Evolutionary conservation across 306 rosid genomes (phyloP).

Genomic region (Mucuna pruriens): DNA sequence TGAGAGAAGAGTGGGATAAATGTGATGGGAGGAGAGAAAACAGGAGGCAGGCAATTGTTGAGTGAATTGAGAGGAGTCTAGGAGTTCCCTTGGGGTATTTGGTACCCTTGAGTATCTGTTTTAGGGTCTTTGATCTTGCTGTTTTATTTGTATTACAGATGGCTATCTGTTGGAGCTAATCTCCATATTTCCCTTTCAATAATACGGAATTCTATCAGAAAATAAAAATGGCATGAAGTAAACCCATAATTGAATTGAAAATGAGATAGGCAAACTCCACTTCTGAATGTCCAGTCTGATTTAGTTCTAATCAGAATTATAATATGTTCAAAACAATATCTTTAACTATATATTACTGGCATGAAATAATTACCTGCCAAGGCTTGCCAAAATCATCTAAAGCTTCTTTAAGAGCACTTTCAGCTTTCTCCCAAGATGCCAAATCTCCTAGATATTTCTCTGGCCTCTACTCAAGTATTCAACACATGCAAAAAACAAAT

Average conservation of each 20-base stretch:
- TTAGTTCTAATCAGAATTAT: background rate
- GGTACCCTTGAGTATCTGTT: background rate
- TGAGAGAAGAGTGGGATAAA: background rate
- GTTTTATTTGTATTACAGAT: background rate
- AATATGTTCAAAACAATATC: constrained; percentile 14
- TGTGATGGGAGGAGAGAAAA: background rate
- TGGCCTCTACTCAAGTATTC: constrained; percentile 67
- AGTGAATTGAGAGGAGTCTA: background rate
- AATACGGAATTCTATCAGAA: background rate
- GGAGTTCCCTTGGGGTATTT: background rate
- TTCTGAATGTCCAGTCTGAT: background rate
- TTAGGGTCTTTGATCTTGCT: background rate
- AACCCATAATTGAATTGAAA: background rate
- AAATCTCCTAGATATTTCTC: constrained; percentile 83
- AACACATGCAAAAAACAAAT: constrained; percentile 24
- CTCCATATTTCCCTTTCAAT: background rate
- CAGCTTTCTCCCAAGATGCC: constrained; percentile 93
- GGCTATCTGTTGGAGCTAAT: background rate
- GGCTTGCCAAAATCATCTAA: constrained; percentile 83
- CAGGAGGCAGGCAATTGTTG: background rate
- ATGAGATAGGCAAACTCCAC: constrained; percentile 1
- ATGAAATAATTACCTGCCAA: constrained; percentile 72
- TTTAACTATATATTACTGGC: background rate
- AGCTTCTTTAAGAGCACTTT: constrained; percentile 84
- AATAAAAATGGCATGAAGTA: constrained; percentile 18